These are phyloP conservation scores for Lyophyllum decastes DNA, from an alignment of 768 basidiomycete genomes.

Conservation along the genomic window DNA sequence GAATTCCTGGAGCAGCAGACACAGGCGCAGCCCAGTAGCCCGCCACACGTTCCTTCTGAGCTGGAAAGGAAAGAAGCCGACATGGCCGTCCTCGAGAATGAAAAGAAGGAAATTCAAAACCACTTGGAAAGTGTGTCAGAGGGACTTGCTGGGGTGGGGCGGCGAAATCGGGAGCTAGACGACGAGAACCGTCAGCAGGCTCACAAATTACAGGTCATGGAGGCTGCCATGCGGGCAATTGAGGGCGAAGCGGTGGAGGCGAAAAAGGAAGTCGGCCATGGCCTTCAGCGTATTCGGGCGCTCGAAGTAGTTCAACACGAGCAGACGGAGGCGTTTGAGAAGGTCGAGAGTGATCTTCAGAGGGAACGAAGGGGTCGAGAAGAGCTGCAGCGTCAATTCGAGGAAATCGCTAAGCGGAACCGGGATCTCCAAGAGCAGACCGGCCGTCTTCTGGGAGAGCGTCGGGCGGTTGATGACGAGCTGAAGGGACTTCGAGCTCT, in stretches of 20 bases:
- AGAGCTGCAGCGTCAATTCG: background rate
- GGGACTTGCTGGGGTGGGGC: conserved; percentile 5
- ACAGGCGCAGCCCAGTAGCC: background rate
- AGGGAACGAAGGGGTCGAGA: background rate
- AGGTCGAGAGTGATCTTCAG: background rate
- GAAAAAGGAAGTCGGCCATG: background rate
- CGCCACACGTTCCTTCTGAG: background rate
- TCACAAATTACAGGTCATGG: background rate
- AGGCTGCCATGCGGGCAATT: background rate
- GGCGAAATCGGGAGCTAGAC: conserved; percentile 8
- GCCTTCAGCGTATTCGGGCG: background rate
- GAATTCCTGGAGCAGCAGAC: conserved; percentile 7
- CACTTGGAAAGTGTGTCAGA: conserved; percentile 1
- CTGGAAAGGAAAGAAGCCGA: background rate
- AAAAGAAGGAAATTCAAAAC: conserved; percentile 3
- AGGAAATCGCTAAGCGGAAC: background rate
- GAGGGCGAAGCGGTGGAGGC: background rate
- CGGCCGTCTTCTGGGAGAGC: background rate
- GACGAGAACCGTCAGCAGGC: conserved; percentile 8
- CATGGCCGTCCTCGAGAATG: background rate
- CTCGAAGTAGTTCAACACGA: background rate
- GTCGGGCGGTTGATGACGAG: background rate
- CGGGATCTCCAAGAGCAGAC: background rate
- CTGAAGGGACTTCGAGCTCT: background rate
- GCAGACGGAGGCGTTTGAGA: background rate